Evolutionary conservation across 2,329 filamentous ascomycete genomes (phyloP).

Genomic region (Scedosporium aurantiacum): DNA sequence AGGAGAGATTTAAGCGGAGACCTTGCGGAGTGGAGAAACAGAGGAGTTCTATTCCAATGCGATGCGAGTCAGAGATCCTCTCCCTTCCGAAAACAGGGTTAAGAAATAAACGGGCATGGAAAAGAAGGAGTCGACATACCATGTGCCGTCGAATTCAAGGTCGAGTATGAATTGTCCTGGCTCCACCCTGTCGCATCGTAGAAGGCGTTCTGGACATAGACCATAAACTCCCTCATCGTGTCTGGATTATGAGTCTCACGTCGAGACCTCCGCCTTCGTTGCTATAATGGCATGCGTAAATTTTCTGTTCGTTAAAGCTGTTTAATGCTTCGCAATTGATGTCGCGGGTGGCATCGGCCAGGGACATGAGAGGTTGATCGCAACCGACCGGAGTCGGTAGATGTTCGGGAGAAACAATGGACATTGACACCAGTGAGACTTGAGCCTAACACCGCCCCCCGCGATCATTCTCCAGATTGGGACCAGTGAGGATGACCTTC

Average conservation of each 20-base stretch:
- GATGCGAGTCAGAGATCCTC: conserved; percentile 8
- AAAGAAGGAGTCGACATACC: conserved; percentile 37
- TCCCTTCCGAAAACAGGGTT: neutral
- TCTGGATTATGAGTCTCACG: neutral
- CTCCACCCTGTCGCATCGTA: conserved; percentile 81
- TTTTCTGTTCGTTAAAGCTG: neutral
- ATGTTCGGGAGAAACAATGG: too few relatives aligned
- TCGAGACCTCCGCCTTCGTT: neutral
- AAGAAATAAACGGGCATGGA: too few relatives aligned
- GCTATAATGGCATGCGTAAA: neutral
- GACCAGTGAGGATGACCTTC: too few relatives aligned
- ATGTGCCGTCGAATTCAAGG: conserved; percentile 72
- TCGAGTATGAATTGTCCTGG: conserved; percentile 81
- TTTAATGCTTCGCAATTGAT: too few relatives aligned
- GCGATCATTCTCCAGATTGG: too few relatives aligned
- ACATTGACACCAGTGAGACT: too few relatives aligned
- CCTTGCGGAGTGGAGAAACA: conserved; percentile 81
- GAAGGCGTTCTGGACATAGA: conserved; percentile 88
- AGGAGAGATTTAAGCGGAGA: conserved; percentile 76
- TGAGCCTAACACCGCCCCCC: too few relatives aligned
- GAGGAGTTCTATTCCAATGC: conserved; percentile 52
- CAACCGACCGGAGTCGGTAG: too few relatives aligned
- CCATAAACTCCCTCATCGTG: conserved; percentile 90
- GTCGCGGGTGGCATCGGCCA: too few relatives aligned
- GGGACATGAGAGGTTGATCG: too few relatives aligned